Percentiles rank a stretch among this genome's conserved stretches.
phyloP scores from a whole-genome alignment of 2,329 filamentous ascomycete genomes.

The Diaporthe sp. region DNA sequence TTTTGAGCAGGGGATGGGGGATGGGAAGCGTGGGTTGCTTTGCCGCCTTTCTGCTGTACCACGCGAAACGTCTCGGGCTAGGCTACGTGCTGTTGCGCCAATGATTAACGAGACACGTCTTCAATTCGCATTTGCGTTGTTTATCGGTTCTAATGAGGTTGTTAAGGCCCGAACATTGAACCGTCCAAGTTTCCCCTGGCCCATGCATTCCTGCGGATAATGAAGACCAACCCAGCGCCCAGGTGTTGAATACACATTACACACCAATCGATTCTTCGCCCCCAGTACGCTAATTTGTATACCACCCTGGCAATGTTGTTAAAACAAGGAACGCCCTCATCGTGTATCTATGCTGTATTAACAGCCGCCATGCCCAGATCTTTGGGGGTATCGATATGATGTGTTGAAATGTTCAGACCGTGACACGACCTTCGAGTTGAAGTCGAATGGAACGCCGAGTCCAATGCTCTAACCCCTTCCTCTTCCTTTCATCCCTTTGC shows the following conservation, averaged over 20 bases:
- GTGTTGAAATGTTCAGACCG: conserved; percentile 33
- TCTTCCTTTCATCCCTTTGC: not conserved
- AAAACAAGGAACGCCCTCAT: conserved; percentile 32
- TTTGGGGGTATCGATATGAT: conserved; percentile 37
- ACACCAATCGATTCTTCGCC: not conserved
- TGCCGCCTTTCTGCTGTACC: conserved; percentile 7
- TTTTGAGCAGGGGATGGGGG: not conserved
- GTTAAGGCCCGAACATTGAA: not conserved
- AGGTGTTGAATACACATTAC: conserved; percentile 24
- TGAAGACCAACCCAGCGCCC: not conserved
- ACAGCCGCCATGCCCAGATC: conserved; percentile 12
- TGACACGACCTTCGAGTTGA: conserved; percentile 38
- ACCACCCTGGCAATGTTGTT: conserved; percentile 8
- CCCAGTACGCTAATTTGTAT: not conserved
- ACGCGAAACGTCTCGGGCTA: not conserved
- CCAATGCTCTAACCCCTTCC: conserved; percentile 17
- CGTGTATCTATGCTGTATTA: conserved; percentile 12
- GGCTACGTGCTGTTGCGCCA: not conserved
- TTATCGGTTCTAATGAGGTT: not conserved
- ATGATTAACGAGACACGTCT: not conserved
- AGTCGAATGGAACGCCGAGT: conserved; percentile 39
- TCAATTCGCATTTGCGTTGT: not conserved
- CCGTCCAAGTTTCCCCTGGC: not conserved
- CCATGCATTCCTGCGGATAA: not conserved
- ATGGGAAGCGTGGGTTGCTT: not conserved